Evolutionary conservation across 148 eudicot species (phyloP).

Genomic region (Tetragonia tetragonoides): DNA sequence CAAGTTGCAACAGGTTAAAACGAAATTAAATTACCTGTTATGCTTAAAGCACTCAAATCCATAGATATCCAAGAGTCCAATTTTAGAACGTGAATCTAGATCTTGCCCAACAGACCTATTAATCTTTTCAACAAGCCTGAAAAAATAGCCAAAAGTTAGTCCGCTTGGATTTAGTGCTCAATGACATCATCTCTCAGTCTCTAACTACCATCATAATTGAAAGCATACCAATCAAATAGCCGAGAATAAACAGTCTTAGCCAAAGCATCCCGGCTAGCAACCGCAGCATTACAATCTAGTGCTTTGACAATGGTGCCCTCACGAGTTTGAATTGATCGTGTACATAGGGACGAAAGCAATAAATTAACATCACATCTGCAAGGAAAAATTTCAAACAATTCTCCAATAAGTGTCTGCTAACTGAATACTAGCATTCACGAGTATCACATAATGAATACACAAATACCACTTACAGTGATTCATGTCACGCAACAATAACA

Average conservation of each 20-base stretch:
- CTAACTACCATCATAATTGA: not conserved
- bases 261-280: slow-evolving; percentile 93
- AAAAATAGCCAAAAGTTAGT: slow-evolving; percentile 3
- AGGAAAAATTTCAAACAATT: slow-evolving; percentile 4
- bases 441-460: not conserved
- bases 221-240: slow-evolving; percentile 83
- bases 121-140: slow-evolving; percentile 94
- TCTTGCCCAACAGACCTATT: slow-evolving; percentile 98
- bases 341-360: slow-evolving; percentile 69
- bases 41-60: slow-evolving; percentile 96
- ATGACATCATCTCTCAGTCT: not conserved
- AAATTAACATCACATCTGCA: slow-evolving; percentile 81
- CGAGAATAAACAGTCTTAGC: slow-evolving; percentile 97
- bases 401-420: not conserved
- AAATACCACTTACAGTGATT: not conserved
- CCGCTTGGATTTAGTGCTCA: not conserved
- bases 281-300: slow-evolving; percentile 85
- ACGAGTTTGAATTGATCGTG: slow-evolving; percentile 90
- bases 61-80: slow-evolving; percentile 95
- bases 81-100: slow-evolving; percentile 61
- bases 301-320: slow-evolving; percentile 91
- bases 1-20: slow-evolving; percentile 4
- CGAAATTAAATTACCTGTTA: slow-evolving; percentile 54
- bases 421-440: not conserved
- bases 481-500: too few relatives aligned